Evolutionary conservation across 352 stramenopile genomes (phyloP).

Genomic region (Phytophthora pluvialis): DNA sequence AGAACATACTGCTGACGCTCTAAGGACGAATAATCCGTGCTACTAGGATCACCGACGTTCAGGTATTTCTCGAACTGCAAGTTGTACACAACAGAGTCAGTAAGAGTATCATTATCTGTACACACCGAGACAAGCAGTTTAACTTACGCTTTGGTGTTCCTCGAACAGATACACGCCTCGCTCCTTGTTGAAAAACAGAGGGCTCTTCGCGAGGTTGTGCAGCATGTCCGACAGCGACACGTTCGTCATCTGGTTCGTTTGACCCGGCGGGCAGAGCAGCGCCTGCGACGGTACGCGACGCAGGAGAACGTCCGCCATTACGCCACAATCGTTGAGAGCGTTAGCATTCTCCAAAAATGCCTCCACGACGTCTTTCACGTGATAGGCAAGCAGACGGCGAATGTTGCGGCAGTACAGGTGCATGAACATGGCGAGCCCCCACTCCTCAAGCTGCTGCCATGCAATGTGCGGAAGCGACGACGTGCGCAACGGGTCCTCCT

Average conservation of each 20-base stretch:
- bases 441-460: slow-evolving; percentile 81
- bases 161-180: slow-evolving; percentile 81
- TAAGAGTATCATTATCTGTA: neutral
- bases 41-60: slow-evolving; percentile 79
- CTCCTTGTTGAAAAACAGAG: slow-evolving; percentile 80
- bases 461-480: slow-evolving; percentile 75
- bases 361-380: slow-evolving; percentile 87
- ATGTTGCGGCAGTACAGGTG: slow-evolving; percentile 88
- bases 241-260: slow-evolving; percentile 82
- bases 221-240: slow-evolving; percentile 86
- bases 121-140: neutral
- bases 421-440: slow-evolving; percentile 86
- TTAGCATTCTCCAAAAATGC: slow-evolving; percentile 83
- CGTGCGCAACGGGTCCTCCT: slow-evolving; percentile 79
- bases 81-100: slow-evolving; percentile 12
- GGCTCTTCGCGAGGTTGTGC: slow-evolving; percentile 59
- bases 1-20: slow-evolving; percentile 87
- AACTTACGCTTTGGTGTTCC: slow-evolving; percentile 76
- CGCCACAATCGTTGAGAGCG: slow-evolving; percentile 79
- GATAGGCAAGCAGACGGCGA: slow-evolving; percentile 77
- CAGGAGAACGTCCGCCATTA: slow-evolving; percentile 82
- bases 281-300: slow-evolving; percentile 75
- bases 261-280: slow-evolving; percentile 73
- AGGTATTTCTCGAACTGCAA: slow-evolving; percentile 88
- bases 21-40: slow-evolving; percentile 72